These are phyloP conservation scores for Microstroma glucosiphilum DNA, from an alignment of 1,284 basidiomycete genomes.

Conservation along the genomic window DNA sequence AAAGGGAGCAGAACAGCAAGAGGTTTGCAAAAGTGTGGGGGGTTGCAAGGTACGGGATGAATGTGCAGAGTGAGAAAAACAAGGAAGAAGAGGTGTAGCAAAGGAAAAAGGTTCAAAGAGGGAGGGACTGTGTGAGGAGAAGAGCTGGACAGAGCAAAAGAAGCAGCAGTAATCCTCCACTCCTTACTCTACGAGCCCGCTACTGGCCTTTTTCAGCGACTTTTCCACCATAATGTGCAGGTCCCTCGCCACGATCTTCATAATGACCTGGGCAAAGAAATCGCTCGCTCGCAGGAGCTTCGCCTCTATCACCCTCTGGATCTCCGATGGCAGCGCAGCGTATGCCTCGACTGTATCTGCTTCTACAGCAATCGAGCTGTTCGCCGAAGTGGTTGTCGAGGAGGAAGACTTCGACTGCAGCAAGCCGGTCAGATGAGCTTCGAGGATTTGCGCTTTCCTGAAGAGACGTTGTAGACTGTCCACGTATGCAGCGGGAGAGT, in stretches of 20 bases:
- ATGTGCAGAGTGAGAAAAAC: too few species aligned
- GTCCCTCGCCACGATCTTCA: constrained; percentile 80
- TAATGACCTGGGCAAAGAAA: constrained; percentile 80
- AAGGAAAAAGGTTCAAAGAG: too few species aligned
- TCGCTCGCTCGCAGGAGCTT: constrained; percentile 74
- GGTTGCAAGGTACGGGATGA: too few species aligned
- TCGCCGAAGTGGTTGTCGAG: not conserved
- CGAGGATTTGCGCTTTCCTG: constrained; percentile 65
- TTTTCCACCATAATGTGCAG: constrained; percentile 69
- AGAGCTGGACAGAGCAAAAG: too few species aligned
- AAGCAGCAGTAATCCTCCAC: not conserved
- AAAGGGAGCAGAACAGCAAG: too few species aligned
- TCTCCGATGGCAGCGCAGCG: constrained; percentile 50
- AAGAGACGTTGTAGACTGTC: constrained; percentile 72
- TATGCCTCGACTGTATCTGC: constrained; percentile 12
- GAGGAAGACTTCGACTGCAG: not conserved
- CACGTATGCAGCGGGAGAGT: constrained; percentile 80
- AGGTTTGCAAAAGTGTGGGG: too few species aligned
- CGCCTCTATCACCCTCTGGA: constrained; percentile 64
- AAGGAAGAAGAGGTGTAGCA: too few species aligned
- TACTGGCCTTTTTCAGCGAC: constrained; percentile 46
- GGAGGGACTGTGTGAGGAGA: too few species aligned
- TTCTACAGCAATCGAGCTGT: not conserved
- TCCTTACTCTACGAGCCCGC: not conserved
- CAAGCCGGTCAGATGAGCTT: constrained; percentile 26